phyloP scores from a whole-genome alignment of 1,139 yeast genomes.

The Kodamaea suecica region DNA sequence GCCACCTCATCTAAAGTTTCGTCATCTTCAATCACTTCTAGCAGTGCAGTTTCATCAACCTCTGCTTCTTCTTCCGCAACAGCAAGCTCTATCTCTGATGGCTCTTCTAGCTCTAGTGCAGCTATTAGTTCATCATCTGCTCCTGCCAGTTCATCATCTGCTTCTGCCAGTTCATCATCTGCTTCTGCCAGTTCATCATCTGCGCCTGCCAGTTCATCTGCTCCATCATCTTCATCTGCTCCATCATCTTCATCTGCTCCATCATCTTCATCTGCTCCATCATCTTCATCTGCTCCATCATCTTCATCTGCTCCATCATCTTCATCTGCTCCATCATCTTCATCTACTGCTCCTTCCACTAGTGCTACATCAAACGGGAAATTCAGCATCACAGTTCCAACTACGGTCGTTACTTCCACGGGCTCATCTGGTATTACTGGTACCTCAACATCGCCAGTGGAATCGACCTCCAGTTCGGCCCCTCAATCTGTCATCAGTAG shows the following conservation, averaged over 20 bases:
- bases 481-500: constrained; percentile 4
- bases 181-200: constrained; percentile 3
- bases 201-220: constrained; percentile 1
- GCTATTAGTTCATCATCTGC: constrained; percentile 3
- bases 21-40: constrained; percentile 4
- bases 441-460: constrained; percentile 1
- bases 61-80: constrained; percentile 3
- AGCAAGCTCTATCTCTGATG: background rate
- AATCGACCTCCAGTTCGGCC: background rate
- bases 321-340: constrained; percentile 7
- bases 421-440: constrained; percentile 1
- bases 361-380: no score
- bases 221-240: constrained; percentile 5
- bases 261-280: constrained; percentile 3
- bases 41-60: constrained; percentile 7
- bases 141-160: constrained; percentile 3
- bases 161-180: constrained; percentile 4
- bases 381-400: no score
- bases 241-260: constrained; percentile 2
- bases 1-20: constrained; percentile 6
- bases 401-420: constrained; percentile 7
- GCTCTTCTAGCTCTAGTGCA: constrained; percentile 4
- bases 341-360: constrained; percentile 5
- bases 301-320: constrained; percentile 1
- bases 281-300: constrained; percentile 6